Conservation (phyloP, 208 protist species). For the Crithidia brevicula region DNA sequence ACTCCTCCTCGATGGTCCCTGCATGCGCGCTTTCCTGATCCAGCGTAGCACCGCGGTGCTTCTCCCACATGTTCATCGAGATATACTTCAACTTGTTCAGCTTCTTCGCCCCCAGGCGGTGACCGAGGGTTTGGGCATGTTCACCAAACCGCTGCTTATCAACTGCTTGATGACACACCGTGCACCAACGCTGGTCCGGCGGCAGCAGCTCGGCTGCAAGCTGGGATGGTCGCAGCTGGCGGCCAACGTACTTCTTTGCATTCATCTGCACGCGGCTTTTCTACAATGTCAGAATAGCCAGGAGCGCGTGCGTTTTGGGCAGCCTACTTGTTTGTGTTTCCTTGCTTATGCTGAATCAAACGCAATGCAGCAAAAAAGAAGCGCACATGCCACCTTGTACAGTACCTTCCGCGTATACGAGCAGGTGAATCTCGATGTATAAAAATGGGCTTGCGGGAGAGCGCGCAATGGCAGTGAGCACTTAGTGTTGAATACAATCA, state of each 20-base stretch:
- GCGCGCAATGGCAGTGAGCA: too few relatives aligned
- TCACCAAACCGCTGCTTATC: slow-evolving; percentile 45
- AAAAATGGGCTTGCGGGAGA: too few relatives aligned
- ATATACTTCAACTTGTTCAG: slow-evolving; percentile 73
- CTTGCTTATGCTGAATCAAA: too few relatives aligned
- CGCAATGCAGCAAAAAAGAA: too few relatives aligned
- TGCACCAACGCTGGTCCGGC: slow-evolving; percentile 76
- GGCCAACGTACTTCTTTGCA: slow-evolving; percentile 75
- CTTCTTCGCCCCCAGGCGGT: slow-evolving; percentile 65
- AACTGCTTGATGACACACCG: slow-evolving; percentile 71
- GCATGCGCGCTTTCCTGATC: slow-evolving; percentile 64
- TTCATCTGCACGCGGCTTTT: slow-evolving; percentile 23
- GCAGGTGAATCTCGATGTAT: too few relatives aligned
- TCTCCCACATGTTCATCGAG: slow-evolving; percentile 79
- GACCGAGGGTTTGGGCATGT: slow-evolving; percentile 46
- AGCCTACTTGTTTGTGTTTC: too few relatives aligned
- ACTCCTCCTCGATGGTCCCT: slow-evolving; percentile 59
- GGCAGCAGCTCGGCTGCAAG: slow-evolving; percentile 76
- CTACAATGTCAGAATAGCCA: too few relatives aligned
- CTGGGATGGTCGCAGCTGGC: slow-evolving; percentile 75
- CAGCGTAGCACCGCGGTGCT: slow-evolving; percentile 72
- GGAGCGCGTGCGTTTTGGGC: too few relatives aligned
- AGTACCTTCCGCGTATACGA: too few relatives aligned
- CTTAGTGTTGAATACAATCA: too few relatives aligned
- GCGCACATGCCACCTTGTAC: too few relatives aligned